Base-by-base conservation (phyloP, 2,329 filamentous ascomycete genomes). In the Fusarium buxicola region DNA sequence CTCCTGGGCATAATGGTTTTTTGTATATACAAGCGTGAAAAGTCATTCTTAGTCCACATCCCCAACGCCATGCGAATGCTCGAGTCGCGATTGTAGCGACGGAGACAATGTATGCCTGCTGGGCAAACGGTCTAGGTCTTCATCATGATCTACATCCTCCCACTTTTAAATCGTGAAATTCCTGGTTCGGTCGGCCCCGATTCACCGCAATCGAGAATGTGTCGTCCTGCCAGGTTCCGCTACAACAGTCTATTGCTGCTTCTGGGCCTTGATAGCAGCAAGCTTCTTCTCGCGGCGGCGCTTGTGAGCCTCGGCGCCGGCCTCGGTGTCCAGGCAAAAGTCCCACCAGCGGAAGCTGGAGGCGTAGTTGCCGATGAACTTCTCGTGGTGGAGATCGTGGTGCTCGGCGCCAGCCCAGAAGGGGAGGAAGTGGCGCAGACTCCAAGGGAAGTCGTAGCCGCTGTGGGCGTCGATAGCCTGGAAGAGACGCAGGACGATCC, bases 271-370 rank as follows among this genome's bases (percentile, higher is more conserved):
- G 76, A 90, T 83, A 55, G 86, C 77, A 52, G 82, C 85, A 46
- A 92, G 72, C 86, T 91, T 94, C 78, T 82, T 87, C 78, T 95
- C 92, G 58, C 93, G 86, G 74, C 94, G 89, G 74, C 84, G 86
- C 88, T 93, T 94, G 71, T 90, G 86, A 35, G 94, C 92, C 78
- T 96, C 94, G 32, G 92, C 87, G 49, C 92, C 92, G 65, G 92
- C 92, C 84, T 99, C 94, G 61, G 95, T 99, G 79, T 97, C 94
- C 68, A 98, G 85, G 70, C 89, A 77, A 77, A 91, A 96, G 81
- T 99, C 95, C 95, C 95, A 99, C 95, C 95, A 99, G 78, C 94
- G 87, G 88, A 99, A 99, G 83, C 92, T 96, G 75, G 93, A 97
- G 47, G 94, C 84, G 77, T 98, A 99, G 84, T 99, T 99, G 71